Evolutionary conservation across 805 yeast genomes (phyloP).

Genomic region (Scheffersomyces amazonensis): DNA sequence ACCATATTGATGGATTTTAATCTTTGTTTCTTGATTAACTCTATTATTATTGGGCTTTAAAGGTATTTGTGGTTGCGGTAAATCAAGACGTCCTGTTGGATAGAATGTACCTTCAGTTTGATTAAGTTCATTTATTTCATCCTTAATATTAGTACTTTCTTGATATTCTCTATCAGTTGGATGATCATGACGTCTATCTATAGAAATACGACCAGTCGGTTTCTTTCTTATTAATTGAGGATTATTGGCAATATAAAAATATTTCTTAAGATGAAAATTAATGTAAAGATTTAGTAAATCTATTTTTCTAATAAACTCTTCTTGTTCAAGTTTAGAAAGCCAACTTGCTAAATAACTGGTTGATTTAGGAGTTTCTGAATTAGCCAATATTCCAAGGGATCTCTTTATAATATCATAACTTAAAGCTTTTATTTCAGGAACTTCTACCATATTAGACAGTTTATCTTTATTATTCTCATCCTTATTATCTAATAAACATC

Average conservation of each 20-base stretch:
- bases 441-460: constrained; percentile 27
- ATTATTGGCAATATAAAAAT: constrained; percentile 39
- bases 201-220: neutral
- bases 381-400: constrained; percentile 64
- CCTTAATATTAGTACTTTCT: constrained; percentile 18
- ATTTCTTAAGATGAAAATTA: constrained; percentile 67
- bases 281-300: constrained; percentile 73
- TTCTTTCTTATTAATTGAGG: constrained; percentile 13
- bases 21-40: constrained; percentile 22
- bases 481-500: constrained; percentile 38
- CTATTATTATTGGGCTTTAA: constrained; percentile 6
- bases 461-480: constrained; percentile 8
- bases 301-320: constrained; percentile 50
- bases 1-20: constrained; percentile 60
- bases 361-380: constrained; percentile 36
- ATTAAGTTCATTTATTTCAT: constrained; percentile 10
- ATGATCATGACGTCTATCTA: constrained; percentile 2
- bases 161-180: constrained; percentile 17
- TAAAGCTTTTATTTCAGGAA: constrained; percentile 51
- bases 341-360: constrained; percentile 50
- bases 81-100: constrained; percentile 4
- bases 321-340: constrained; percentile 45
- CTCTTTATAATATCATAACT: constrained; percentile 72
- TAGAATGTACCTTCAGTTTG: constrained; percentile 2
- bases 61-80: constrained; percentile 5